Conservation (phyloP, 306 rosid species). For the Ceratonia siliqua region DNA sequence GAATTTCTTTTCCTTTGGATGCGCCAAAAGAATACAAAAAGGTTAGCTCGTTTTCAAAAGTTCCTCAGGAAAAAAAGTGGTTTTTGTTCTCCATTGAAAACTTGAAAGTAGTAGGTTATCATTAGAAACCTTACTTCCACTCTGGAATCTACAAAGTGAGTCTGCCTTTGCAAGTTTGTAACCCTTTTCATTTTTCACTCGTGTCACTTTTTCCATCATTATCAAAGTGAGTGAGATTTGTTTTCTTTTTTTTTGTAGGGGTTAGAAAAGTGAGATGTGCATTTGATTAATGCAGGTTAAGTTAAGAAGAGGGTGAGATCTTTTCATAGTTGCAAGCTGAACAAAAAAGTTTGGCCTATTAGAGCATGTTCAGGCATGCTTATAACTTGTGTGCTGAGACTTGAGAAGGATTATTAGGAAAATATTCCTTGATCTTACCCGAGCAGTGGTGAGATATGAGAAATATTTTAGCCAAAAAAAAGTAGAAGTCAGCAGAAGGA, state of each 20-base stretch:
- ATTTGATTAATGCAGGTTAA: neutral
- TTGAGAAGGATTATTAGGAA: neutral
- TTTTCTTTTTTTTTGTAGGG: neutral
- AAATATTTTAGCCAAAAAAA: neutral
- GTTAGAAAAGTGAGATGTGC: conserved; percentile 1
- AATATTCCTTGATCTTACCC: neutral
- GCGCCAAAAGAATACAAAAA: conserved; percentile 55
- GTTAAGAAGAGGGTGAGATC: neutral
- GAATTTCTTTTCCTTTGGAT: conserved; percentile 38
- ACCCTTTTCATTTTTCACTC: neutral
- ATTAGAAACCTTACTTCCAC: conserved; percentile 17
- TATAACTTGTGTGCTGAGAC: too few relatives aligned
- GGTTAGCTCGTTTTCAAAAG: conserved; percentile 26
- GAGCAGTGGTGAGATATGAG: neutral
- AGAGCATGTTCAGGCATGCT: too few relatives aligned
- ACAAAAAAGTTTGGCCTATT: neutral
- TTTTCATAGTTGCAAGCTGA: neutral
- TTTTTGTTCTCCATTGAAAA: conserved; percentile 25
- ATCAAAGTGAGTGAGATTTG: neutral
- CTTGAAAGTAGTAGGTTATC: conserved; percentile 24
- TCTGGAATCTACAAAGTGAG: neutral
- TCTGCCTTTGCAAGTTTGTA: neutral
- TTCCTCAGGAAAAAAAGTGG: neutral
- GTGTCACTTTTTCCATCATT: neutral
- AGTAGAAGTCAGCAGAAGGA: too few relatives aligned